Conservation (phyloP, 2,329 filamentous ascomycete species). For the Xylaria sp. region DNA sequence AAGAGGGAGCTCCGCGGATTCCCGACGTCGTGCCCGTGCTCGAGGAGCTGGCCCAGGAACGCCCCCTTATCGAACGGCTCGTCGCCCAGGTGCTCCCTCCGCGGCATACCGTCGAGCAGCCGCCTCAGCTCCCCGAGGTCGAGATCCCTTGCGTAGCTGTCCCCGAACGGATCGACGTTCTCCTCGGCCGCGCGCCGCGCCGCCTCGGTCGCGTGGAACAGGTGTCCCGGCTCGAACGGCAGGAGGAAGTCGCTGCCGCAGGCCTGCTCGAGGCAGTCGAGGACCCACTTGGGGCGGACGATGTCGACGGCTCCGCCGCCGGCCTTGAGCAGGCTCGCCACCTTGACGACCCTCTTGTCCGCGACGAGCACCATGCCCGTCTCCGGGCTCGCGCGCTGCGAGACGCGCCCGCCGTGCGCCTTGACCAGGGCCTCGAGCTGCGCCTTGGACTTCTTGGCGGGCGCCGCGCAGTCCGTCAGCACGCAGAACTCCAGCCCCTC, state of each 20-base stretch:
- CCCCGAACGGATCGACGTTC: conserved; percentile 76
- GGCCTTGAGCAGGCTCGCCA: conserved; percentile 77
- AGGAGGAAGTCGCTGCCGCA: conserved; percentile 64
- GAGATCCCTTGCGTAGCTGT: conserved; percentile 79
- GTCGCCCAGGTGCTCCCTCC: conserved; percentile 43
- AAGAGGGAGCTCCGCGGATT: conserved; percentile 58
- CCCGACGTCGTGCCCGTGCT: conserved; percentile 57
- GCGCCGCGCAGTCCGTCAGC: conserved; percentile 72
- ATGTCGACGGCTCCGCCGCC: conserved; percentile 70
- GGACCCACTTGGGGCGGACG: conserved; percentile 78
- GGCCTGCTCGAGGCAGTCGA: conserved; percentile 71
- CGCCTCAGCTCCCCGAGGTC: conserved; percentile 62
- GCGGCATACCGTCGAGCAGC: conserved; percentile 54
- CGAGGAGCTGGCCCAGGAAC: conserved; percentile 59
- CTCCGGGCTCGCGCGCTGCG: conserved; percentile 69
- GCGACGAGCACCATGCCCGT: conserved; percentile 72
- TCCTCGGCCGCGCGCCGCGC: conserved; percentile 56
- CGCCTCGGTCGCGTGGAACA: conserved; percentile 69
- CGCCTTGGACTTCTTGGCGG: conserved; percentile 73
- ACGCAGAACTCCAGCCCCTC: conserved; percentile 79
- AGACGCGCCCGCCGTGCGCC: conserved; percentile 77
- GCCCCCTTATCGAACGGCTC: conserved; percentile 46
- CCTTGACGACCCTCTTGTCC: conserved; percentile 80
- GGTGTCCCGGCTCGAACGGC: conserved; percentile 62
- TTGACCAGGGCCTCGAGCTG: conserved; percentile 83